Base-by-base conservation (phyloP, 345 rosid genomes). In the Pistacia integerrima region DNA sequence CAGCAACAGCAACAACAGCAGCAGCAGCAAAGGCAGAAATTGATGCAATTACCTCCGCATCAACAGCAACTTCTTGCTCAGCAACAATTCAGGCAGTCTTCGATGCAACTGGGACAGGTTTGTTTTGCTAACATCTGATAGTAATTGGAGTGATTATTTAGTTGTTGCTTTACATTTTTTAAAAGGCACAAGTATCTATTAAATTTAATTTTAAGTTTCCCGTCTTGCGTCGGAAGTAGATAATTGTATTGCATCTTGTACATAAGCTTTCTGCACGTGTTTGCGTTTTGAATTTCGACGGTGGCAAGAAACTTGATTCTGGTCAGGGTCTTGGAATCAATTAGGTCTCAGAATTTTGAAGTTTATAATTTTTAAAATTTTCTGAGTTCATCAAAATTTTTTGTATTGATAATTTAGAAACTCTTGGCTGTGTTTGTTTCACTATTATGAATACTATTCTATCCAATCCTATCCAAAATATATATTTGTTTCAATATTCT, bases 71-170 rank as follows among this genome's bases (percentile, higher is more conserved):
- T 91, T 25, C 86, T 90, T 69, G 87, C 96, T 77, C 96, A 89
- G 71, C 97, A 91, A 80, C 95, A 89, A 81, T 83, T 82, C 80
- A 90, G 97, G 72, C 98, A 94, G 69, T 81, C 94, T 75, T 72
- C 89, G 70, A 82, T 94, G 89, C 94, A 87, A 65, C 75, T 89
- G 77, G 92, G 90, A 72, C 98, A 94, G 92, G 97, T 89, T 44
- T 77, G 58, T 55, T 79, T 66, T 63, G 14, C 60, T 74, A 51
- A 64, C 33, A 68, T 70, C 52, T 74, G 36, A 18, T 38, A 13
- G 30, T 64, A 17, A 20, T 52, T 54, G 8, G 38, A 35, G 16
- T 49, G 36, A 35, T 49, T 51, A 48, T 20, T 17, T 49, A 48
- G 64, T 57, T 33, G 5, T 56, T 67, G 14, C 11, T 36, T 35